These are phyloP conservation scores for Aspergillus uvarum DNA, from an alignment of 2,329 filamentous ascomycete genomes.

Conservation along the genomic window DNA sequence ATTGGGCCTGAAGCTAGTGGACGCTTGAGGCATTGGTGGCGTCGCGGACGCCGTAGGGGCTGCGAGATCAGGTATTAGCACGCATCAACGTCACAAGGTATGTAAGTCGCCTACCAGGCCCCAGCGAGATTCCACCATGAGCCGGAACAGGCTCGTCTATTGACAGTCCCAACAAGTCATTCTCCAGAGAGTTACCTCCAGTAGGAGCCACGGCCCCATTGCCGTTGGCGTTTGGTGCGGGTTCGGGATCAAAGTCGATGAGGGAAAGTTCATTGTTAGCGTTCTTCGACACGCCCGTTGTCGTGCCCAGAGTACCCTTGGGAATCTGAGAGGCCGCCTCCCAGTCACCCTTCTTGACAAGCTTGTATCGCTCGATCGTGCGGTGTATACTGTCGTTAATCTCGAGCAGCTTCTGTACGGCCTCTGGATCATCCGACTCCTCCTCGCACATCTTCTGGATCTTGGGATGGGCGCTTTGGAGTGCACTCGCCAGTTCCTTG, in stretches of 20 bases:
- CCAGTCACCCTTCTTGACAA: constrained; percentile 92
- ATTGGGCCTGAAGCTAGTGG: constrained; percentile 52
- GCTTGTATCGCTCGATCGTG: constrained; percentile 90
- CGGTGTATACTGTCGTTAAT: constrained; percentile 99
- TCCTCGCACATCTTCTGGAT: constrained; percentile 99
- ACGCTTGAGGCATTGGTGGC: constrained; percentile 41
- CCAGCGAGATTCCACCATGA: constrained; percentile 82
- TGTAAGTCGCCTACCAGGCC: constrained; percentile 57
- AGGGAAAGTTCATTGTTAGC: constrained; percentile 79
- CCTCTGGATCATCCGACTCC: constrained; percentile 94
- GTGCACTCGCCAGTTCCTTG: constrained; percentile 79
- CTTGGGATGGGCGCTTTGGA: constrained; percentile 94
- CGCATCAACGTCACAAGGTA: constrained; percentile 32
- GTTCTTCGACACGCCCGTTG: constrained; percentile 64
- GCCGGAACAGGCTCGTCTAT: constrained; percentile 71
- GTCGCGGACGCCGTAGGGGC: constrained; percentile 30
- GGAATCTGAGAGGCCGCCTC: constrained; percentile 81
- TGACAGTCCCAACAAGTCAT: constrained; percentile 86
- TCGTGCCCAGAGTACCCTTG: constrained; percentile 71
- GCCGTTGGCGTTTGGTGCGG: constrained; percentile 43
- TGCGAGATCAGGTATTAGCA: constrained; percentile 35
- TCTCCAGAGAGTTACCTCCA: constrained; percentile 70
- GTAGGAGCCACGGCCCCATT: constrained; percentile 47
- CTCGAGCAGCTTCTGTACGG: constrained; percentile 89
- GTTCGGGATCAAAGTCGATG: constrained; percentile 78